Evolutionary conservation across 176 grass and related monocot genomes (phyloP).

Genomic region (Poa annua): DNA sequence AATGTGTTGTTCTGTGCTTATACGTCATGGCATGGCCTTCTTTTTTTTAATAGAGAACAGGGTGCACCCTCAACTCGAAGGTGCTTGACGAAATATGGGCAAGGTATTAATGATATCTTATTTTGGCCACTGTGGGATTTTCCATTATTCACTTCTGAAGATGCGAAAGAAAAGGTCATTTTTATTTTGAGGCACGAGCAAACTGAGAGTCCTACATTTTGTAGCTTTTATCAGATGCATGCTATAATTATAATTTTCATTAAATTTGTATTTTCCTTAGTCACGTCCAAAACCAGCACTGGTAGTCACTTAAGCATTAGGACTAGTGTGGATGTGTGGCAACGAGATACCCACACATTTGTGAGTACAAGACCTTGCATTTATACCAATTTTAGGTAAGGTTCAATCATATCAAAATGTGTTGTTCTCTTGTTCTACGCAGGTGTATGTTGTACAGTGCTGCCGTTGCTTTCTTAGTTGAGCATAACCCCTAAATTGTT

Average conservation of each 20-base stretch:
- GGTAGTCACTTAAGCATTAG: not conserved
- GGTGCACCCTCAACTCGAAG: not conserved
- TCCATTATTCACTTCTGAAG: too few relatives aligned
- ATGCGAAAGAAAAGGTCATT: not conserved
- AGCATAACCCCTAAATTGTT: not conserved
- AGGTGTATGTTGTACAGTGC: not conserved
- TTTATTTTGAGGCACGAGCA: not conserved
- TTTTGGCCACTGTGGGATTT: not conserved
- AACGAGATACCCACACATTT: not conserved
- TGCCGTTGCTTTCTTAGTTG: not conserved
- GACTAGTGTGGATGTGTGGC: not conserved
- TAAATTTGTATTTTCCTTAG: not conserved
- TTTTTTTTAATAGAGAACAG: not conserved
- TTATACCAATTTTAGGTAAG: not conserved
- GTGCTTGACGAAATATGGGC: not conserved
- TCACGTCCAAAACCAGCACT: not conserved
- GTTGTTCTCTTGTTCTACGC: not conserved
- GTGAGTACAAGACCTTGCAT: not conserved
- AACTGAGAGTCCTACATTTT: not conserved
- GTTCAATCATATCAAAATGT: not conserved
- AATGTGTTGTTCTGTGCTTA: not conserved
- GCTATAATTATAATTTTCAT: not conserved
- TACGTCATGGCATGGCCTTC: slow-evolving; percentile 23
- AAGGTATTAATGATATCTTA: not conserved
- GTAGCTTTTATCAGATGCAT: not conserved